These are phyloP conservation scores for Paracamarosporium sp. DNA, from an alignment of 2,329 filamentous ascomycete genomes.

Conservation along the genomic window DNA sequence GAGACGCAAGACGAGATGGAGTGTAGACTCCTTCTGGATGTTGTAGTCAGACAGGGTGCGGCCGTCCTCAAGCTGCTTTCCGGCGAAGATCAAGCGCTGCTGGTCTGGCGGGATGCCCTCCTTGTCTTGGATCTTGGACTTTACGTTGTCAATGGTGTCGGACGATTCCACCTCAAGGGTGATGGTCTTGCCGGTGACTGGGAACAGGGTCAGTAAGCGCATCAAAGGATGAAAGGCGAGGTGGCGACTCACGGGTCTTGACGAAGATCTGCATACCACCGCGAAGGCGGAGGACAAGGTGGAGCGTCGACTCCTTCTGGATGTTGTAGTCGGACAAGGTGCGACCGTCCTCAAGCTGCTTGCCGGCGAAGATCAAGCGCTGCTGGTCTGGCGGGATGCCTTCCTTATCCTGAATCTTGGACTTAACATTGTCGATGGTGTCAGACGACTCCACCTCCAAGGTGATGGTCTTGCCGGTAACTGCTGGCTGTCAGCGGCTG, in stretches of 20 bases:
- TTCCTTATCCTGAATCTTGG: conserved; percentile 97
- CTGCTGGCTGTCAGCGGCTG: conserved; percentile 50
- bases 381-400: conserved; percentile 97
- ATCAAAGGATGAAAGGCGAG: conserved; percentile 29
- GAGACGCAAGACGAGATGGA: conserved; percentile 78
- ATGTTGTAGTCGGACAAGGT: conserved; percentile 95
- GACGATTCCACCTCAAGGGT: conserved; percentile 50
- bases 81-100: conserved; percentile 65
- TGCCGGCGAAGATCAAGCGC: conserved; percentile 94
- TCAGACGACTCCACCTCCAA: conserved; percentile 75
- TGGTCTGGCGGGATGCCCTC: conserved; percentile 66
- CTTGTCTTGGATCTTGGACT: conserved; percentile 62
- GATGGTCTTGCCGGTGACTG: conserved; percentile 65
- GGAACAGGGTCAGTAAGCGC: conserved; percentile 37
- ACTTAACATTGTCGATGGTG: conserved; percentile 96
- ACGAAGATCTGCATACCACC: conserved; percentile 70
- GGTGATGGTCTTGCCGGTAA: conserved; percentile 73
- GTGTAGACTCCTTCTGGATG: conserved; percentile 69
- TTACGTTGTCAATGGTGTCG: conserved; percentile 51
- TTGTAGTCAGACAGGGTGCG: conserved; percentile 63
- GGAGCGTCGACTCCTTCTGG: conserved; percentile 79
- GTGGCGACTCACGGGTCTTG: conserved; percentile 56
- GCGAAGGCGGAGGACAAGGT: conserved; percentile 76
- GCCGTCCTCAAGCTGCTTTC: conserved; percentile 65
- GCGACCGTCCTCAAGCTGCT: conserved; percentile 95